phyloP scores from a whole-genome alignment of 257 asterid species.

The Solanum sparsipilum region DNA sequence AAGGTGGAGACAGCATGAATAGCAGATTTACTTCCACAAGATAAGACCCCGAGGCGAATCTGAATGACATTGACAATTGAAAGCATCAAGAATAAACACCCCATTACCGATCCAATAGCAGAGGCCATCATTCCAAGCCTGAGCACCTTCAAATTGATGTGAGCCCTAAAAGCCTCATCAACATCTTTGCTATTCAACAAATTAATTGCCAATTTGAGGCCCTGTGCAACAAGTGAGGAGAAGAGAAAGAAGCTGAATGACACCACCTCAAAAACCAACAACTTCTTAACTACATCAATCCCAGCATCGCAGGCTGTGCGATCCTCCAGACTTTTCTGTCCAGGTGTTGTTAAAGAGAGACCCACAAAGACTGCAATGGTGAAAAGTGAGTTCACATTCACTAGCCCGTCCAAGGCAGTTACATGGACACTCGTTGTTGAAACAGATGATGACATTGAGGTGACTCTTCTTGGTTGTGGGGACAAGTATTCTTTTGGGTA shows the following conservation, averaged over 20 bases:
- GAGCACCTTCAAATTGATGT: conserved; percentile 57
- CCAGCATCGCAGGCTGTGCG: conserved; percentile 75
- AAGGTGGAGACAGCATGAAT: conserved; percentile 50
- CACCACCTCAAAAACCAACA: conserved; percentile 75
- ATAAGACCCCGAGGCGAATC: conserved; percentile 70
- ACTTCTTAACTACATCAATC: conserved; percentile 58
- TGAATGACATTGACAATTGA: conserved; percentile 80
- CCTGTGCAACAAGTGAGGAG: conserved; percentile 90
- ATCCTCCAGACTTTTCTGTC: conserved; percentile 71
- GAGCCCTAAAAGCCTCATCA: conserved; percentile 72
- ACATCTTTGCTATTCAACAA: conserved; percentile 73
- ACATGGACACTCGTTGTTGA: conserved; percentile 84
- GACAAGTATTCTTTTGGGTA: conserved; percentile 12
- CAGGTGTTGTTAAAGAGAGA: conserved; percentile 62
- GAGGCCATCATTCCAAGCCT: conserved; percentile 87
- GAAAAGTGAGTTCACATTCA: conserved; percentile 84
- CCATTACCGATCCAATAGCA: conserved; percentile 84
- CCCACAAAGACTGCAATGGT: conserved; percentile 87
- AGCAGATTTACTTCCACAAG: conserved; percentile 77
- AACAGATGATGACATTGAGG: not conserved
- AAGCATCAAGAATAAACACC: conserved; percentile 83
- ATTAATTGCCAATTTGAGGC: conserved; percentile 80
- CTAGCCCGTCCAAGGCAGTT: conserved; percentile 88
- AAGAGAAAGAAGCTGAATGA: conserved; percentile 93
- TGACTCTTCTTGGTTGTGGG: conserved; percentile 1